Percentiles rank a stretch among this genome's conserved stretches.
These are phyloP conservation scores for Magnaporthiopsis poae DNA, from an alignment of 2,329 filamentous ascomycete genomes.

Conservation along the genomic window DNA sequence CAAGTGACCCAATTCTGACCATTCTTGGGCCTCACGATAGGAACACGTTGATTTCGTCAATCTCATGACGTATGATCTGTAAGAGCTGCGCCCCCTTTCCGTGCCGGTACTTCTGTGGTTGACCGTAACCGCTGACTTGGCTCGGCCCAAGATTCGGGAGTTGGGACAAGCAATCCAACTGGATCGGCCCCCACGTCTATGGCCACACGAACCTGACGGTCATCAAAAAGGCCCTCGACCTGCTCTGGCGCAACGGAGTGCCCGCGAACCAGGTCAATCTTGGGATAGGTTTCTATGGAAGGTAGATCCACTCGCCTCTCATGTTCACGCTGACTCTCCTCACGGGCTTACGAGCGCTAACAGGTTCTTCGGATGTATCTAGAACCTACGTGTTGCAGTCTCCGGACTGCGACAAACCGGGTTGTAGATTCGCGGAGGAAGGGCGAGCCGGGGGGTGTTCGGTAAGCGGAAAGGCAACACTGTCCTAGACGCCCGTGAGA, in stretches of 20 bases:
- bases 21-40: neutral
- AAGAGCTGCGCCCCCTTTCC: neutral
- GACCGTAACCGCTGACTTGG: neutral
- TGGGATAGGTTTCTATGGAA: slow-evolving; percentile 33
- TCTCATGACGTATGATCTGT: slow-evolving; percentile 27
- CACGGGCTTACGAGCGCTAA: too few species aligned
- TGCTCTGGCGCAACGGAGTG: slow-evolving; percentile 33
- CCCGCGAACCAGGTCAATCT: slow-evolving; percentile 29
- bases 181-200: slow-evolving; percentile 20
- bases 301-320: neutral
- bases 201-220: slow-evolving; percentile 34
- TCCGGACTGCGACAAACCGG: slow-evolving; percentile 14
- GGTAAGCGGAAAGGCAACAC: too few species aligned
- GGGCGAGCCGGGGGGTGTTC: neutral
- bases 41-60: slow-evolving; percentile 24
- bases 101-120: too few species aligned
- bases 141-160: neutral
- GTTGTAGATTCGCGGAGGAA: slow-evolving; percentile 9
- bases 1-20: neutral
- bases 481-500: too few species aligned
- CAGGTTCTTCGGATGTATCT: too few species aligned
- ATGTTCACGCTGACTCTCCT: too few species aligned
- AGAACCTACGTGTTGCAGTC: slow-evolving; percentile 13
- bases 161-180: neutral
- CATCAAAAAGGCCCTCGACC: slow-evolving; percentile 27